These are phyloP conservation scores for Blastobotrys buckinghamii DNA, from an alignment of 1,139 yeast genomes.

Conservation along the genomic window DNA sequence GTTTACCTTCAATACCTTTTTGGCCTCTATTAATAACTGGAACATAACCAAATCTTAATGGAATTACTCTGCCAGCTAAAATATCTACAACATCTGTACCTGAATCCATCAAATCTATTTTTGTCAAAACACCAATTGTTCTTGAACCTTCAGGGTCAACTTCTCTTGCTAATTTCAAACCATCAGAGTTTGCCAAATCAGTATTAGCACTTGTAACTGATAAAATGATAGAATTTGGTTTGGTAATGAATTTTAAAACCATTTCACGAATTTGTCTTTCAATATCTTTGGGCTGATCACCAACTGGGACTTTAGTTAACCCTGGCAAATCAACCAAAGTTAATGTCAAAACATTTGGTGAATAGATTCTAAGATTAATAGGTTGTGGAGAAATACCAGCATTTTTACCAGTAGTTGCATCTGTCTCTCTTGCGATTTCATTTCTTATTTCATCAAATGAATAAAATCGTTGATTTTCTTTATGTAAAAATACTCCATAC, in stretches of 20 bases:
- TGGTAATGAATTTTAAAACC: slow-evolving; percentile 88
- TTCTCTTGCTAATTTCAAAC: slow-evolving; percentile 91
- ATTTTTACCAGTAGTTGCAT: slow-evolving; percentile 87
- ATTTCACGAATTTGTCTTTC: slow-evolving; percentile 92
- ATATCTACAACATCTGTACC: slow-evolving; percentile 98
- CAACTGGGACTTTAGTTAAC: slow-evolving; percentile 96
- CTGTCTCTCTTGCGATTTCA: slow-evolving; percentile 92
- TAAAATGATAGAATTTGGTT: slow-evolving; percentile 91
- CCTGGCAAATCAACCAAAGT: slow-evolving; percentile 99
- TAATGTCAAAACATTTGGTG: slow-evolving; percentile 95
- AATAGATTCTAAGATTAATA: slow-evolving; percentile 86
- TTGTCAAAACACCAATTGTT: slow-evolving; percentile 95
- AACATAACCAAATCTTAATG: slow-evolving; percentile 91
- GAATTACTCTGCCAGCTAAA: slow-evolving; percentile 93
- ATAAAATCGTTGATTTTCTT: slow-evolving; percentile 81
- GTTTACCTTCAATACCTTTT: slow-evolving; percentile 81
- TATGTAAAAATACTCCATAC: slow-evolving; percentile 97
- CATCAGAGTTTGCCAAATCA: slow-evolving; percentile 96
- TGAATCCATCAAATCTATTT: slow-evolving; percentile 95
- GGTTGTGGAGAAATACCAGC: slow-evolving; percentile 91
- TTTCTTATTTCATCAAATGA: slow-evolving; percentile 86
- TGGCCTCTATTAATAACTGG: slow-evolving; percentile 98
- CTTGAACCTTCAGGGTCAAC: slow-evolving; percentile 97
- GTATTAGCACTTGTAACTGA: slow-evolving; percentile 97
- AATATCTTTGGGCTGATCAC: slow-evolving; percentile 97